These are phyloP conservation scores for Backusella morwellensis DNA, from an alignment of 192 early-diverging fungal genomes.

Conservation along the genomic window DNA sequence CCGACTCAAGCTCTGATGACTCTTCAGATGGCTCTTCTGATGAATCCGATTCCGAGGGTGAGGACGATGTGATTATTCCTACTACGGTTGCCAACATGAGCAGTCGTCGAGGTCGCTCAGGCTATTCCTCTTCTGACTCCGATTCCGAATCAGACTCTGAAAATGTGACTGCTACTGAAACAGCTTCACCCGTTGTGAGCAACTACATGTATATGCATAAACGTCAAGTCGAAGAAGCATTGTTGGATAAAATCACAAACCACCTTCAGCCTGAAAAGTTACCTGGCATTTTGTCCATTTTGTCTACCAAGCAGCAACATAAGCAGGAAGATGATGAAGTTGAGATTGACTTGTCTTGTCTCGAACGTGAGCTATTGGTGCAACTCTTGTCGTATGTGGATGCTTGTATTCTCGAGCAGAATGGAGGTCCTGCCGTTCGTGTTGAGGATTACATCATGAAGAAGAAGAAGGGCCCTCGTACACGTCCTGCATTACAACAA, in stretches of 20 bases:
- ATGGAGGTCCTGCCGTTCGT: constrained; percentile 26
- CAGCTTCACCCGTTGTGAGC: not conserved
- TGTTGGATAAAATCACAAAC: constrained; percentile 30
- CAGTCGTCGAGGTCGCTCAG: not conserved
- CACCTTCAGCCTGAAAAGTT: constrained; percentile 31
- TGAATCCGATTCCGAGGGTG: constrained; percentile 8
- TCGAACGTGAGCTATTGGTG: constrained; percentile 29
- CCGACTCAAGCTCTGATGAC: not conserved
- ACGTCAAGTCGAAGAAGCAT: constrained; percentile 32
- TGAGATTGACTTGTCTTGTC: constrained; percentile 35
- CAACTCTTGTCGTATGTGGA: constrained; percentile 35
- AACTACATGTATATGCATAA: constrained; percentile 27
- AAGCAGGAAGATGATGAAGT: constrained; percentile 28
- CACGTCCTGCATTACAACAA: constrained; percentile 15
- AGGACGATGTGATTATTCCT: constrained; percentile 2
- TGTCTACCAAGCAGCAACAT: constrained; percentile 20
- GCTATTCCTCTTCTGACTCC: constrained; percentile 13
- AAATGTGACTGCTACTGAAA: not conserved
- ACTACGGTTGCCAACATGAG: constrained; percentile 13
- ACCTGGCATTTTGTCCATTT: constrained; percentile 32
- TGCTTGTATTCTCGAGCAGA: constrained; percentile 34
- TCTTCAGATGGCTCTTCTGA: not conserved
- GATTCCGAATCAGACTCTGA: constrained; percentile 27
- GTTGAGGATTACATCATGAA: constrained; percentile 19
- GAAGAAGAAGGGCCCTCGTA: constrained; percentile 20